Percentiles rank a stretch among this genome's conserved stretches.
Evolutionary conservation across 306 rosid genomes (phyloP).

Genomic region (Trifolium pratense): DNA sequence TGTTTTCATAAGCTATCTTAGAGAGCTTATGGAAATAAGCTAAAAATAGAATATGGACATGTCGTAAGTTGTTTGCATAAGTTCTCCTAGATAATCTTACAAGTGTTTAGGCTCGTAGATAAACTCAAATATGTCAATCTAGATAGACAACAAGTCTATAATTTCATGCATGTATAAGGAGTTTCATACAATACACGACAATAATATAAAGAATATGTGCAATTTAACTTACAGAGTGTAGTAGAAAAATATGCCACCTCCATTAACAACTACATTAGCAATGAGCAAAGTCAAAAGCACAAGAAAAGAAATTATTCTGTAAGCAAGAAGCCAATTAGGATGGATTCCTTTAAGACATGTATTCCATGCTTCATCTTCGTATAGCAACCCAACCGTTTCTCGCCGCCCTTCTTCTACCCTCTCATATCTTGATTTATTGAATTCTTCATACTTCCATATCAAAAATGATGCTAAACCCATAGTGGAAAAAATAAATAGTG

Average conservation of each 20-base stretch:
- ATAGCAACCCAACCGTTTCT: constrained; percentile 49
- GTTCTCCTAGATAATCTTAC: too few species aligned
- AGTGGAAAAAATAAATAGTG: constrained; percentile 44
- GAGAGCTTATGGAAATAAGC: too few species aligned
- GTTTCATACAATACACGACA: constrained; percentile 26
- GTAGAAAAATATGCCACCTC: constrained; percentile 70
- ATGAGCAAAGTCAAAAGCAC: constrained; percentile 62
- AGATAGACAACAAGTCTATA: not conserved
- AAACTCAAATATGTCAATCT: too few species aligned
- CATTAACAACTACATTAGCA: constrained; percentile 50
- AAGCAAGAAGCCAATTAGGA: constrained; percentile 78
- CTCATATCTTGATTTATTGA: constrained; percentile 45
- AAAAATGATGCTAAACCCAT: constrained; percentile 56
- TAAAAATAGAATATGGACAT: too few species aligned
- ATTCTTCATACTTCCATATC: constrained; percentile 78
- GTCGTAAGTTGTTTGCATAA: too few species aligned
- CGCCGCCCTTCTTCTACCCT: constrained; percentile 47
- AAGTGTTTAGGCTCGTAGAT: too few species aligned
- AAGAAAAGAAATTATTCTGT: constrained; percentile 64
- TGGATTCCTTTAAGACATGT: constrained; percentile 71
- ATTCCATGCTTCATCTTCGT: constrained; percentile 81
- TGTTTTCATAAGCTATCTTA: too few species aligned
- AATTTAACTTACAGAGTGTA: constrained; percentile 84
- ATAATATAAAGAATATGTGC: constrained; percentile 13
- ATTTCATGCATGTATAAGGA: constrained; percentile 9